Percentiles rank a stretch among this genome's conserved stretches.
phyloP scores from a whole-genome alignment of 129 eudicot genomes.

The Artemisia argyi region DNA sequence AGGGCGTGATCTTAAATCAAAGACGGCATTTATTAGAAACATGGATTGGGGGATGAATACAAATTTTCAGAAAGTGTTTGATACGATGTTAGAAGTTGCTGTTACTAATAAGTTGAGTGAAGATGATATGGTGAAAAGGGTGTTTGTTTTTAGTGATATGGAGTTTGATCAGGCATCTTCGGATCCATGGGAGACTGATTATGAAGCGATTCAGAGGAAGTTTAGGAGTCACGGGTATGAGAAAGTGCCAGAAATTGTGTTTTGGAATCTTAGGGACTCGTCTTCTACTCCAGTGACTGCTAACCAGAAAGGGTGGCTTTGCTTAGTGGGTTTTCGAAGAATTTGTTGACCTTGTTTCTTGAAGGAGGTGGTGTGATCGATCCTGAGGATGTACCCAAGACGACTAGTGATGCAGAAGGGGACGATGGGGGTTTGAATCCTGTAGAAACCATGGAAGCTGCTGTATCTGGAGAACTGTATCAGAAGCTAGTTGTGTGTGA shows the following conservation, averaged over 20 bases:
- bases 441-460: slow-evolving; percentile 44
- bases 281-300: slow-evolving; percentile 44
- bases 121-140: slow-evolving; percentile 58
- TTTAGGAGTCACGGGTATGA: slow-evolving; percentile 38
- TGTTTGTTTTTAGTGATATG: slow-evolving; percentile 72
- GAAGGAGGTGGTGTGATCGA: slow-evolving; percentile 38
- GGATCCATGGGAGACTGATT: slow-evolving; percentile 64
- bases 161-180: slow-evolving; percentile 49
- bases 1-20: slow-evolving; percentile 37
- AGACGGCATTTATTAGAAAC: slow-evolving; percentile 33
- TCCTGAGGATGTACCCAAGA: slow-evolving; percentile 26
- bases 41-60: slow-evolving; percentile 40
- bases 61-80: slow-evolving; percentile 53
- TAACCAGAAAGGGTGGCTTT: slow-evolving; percentile 43
- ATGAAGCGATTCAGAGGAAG: slow-evolving; percentile 47
- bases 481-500: slow-evolving; percentile 58
- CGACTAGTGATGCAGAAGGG: background rate
- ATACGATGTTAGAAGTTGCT: slow-evolving; percentile 43
- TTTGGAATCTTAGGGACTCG: slow-evolving; percentile 64
- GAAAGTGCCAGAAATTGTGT: slow-evolving; percentile 63
- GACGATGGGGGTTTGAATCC: slow-evolving; percentile 30
- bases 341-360: slow-evolving; percentile 52
- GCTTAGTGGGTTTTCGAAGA: slow-evolving; percentile 64
- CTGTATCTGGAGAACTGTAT: slow-evolving; percentile 57
- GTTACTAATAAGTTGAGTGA: slow-evolving; percentile 39